phyloP scores from a whole-genome alignment of 441 rosid genomes.

The Breynia disticha region DNA sequence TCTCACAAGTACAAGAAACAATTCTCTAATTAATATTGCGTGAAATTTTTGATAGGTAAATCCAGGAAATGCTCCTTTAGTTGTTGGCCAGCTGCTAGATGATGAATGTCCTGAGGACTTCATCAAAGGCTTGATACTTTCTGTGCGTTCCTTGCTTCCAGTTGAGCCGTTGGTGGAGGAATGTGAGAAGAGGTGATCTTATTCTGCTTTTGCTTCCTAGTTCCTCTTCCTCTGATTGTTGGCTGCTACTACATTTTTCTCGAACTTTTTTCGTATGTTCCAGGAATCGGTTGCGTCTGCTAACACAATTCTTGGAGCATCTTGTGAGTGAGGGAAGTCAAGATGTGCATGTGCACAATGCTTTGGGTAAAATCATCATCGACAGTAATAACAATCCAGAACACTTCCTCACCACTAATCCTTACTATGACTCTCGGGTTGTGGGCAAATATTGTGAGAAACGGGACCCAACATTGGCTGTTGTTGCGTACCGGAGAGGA shows the following conservation, averaged over 20 bases:
- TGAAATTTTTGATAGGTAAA: constrained; percentile 45
- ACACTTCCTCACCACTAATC: constrained; percentile 98
- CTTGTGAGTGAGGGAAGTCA: constrained; percentile 99
- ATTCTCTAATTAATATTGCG: neutral
- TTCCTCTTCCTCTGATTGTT: constrained; percentile 1
- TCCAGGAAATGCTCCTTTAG: constrained; percentile 87
- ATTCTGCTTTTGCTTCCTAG: constrained; percentile 4
- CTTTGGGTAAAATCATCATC: constrained; percentile 96
- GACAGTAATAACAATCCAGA: constrained; percentile 99
- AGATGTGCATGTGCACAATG: constrained; percentile 99
- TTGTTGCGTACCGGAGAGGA: constrained; percentile 97
- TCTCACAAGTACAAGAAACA: neutral
- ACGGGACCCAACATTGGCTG: constrained; percentile 99
- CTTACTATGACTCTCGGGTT: constrained; percentile 93
- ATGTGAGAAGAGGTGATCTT: constrained; percentile 86
- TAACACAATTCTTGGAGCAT: constrained; percentile 99
- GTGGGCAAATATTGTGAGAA: constrained; percentile 99
- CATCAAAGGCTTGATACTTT: constrained; percentile 84
- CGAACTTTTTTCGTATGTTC: constrained; percentile 8
- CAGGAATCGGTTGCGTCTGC: constrained; percentile 98
- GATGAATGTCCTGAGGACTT: constrained; percentile 96
- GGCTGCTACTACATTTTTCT: constrained; percentile 3
- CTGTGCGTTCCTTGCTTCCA: constrained; percentile 97
- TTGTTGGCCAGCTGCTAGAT: constrained; percentile 89
- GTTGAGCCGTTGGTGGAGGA: constrained; percentile 98